Evolutionary conservation across 2,329 filamentous ascomycete species (phyloP).

Genomic region (Basipetospora chlamydospora): DNA sequence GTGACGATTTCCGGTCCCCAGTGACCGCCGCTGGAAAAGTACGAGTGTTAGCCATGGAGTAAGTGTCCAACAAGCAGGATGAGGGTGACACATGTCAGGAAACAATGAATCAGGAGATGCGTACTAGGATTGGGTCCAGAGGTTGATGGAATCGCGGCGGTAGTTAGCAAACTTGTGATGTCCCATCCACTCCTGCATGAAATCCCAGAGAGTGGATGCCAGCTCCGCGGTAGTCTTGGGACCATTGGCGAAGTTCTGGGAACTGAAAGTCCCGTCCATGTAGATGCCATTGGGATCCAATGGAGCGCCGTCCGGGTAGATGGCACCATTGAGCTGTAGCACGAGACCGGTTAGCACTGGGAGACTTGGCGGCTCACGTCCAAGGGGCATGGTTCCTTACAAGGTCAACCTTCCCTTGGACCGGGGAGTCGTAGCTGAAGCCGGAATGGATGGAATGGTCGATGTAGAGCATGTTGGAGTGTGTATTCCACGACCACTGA

Average conservation of each 20-base stretch:
- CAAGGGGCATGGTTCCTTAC: too few relatives aligned
- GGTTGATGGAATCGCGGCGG: not conserved
- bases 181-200: conserved; percentile 45
- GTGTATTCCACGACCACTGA: conserved; percentile 51
- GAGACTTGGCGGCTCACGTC: too few relatives aligned
- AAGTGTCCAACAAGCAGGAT: too few relatives aligned
- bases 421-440: conserved; percentile 50
- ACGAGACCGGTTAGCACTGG: too few relatives aligned
- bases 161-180: conserved; percentile 8
- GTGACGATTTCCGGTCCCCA: not conserved
- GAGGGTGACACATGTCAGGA: too few relatives aligned
- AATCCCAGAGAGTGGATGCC: conserved; percentile 49
- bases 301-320: not conserved
- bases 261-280: conserved; percentile 2
- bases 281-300: conserved; percentile 7
- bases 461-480: conserved; percentile 40
- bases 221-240: conserved; percentile 38
- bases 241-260: not conserved
- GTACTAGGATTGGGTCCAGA: conserved; percentile 6
- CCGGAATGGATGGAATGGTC: conserved; percentile 55
- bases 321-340: not conserved
- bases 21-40: conserved; percentile 4
- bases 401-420: conserved; percentile 44
- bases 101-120: not conserved
- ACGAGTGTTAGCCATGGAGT: not conserved